These are phyloP conservation scores for Cyphellophora europaea DNA, from an alignment of 2,329 filamentous ascomycete genomes.

Conservation along the genomic window DNA sequence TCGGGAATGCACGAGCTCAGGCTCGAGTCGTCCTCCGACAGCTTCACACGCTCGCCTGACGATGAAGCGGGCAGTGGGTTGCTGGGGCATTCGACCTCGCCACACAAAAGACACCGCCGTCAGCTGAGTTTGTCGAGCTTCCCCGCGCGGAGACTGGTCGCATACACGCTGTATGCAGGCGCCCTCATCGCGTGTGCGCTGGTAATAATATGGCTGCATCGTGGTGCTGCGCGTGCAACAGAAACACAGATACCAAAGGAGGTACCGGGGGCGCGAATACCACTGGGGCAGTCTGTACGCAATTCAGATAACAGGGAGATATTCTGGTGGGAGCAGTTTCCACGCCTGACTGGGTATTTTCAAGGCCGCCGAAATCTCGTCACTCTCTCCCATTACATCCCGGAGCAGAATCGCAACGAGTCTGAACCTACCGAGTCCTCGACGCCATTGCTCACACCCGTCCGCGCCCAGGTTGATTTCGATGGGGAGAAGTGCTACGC, in stretches of 20 bases:
- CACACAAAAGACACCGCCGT: too few relatives aligned
- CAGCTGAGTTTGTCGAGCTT: slow-evolving; percentile 10
- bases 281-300: slow-evolving; percentile 13
- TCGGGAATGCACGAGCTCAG: too few relatives aligned
- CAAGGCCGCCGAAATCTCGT: slow-evolving; percentile 13
- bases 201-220: too few relatives aligned
- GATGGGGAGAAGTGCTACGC: slow-evolving; percentile 11
- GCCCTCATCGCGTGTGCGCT: too few relatives aligned
- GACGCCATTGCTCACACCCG: slow-evolving; percentile 3
- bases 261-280: slow-evolving; percentile 11
- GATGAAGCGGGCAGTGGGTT: too few relatives aligned
- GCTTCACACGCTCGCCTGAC: too few relatives aligned
- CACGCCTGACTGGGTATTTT: slow-evolving; percentile 12
- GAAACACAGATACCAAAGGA: slow-evolving; percentile 2
- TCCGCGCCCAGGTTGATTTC: slow-evolving; percentile 1
- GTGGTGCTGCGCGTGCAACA: too few relatives aligned
- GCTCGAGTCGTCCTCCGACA: too few relatives aligned
- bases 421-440: slow-evolving; percentile 5
- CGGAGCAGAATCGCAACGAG: slow-evolving; percentile 11
- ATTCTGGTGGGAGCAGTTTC: slow-evolving; percentile 20
- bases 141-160: slow-evolving; percentile 6
- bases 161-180: too few relatives aligned
- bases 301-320: slow-evolving; percentile 14
- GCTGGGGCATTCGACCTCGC: too few relatives aligned
- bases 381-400: slow-evolving; percentile 11